Percentiles rank a stretch among this genome's conserved stretches.
Conservation (phyloP, 768 basidiomycete genomes). For the Sarcodon aspratus region DNA sequence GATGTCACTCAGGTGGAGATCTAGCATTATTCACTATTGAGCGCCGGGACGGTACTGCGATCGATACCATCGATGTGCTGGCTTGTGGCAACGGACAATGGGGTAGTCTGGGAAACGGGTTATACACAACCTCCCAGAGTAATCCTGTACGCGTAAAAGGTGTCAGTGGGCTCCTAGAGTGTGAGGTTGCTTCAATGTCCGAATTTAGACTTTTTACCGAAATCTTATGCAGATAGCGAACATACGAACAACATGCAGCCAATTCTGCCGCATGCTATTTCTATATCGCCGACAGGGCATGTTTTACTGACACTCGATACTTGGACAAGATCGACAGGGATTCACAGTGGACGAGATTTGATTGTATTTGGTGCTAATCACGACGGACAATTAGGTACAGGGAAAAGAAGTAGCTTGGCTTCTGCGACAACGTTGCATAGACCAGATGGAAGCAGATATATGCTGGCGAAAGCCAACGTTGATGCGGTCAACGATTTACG, state of each 20-base stretch:
- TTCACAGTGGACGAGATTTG: slow-evolving; percentile 50
- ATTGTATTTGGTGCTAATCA: slow-evolving; percentile 66
- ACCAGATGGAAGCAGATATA: slow-evolving; percentile 43
- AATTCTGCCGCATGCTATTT: slow-evolving; percentile 49
- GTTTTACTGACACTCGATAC: slow-evolving; percentile 67
- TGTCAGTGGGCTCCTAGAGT: slow-evolving; percentile 79
- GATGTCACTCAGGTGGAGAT: slow-evolving; percentile 44
- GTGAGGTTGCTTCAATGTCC: slow-evolving; percentile 30
- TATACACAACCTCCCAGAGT: slow-evolving; percentile 61
- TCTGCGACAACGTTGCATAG: slow-evolving; percentile 40
- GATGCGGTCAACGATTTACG: slow-evolving; percentile 42
- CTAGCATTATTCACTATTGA: slow-evolving; percentile 71
- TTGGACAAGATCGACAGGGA: slow-evolving; percentile 30
- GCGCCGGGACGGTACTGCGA: slow-evolving; percentile 24
- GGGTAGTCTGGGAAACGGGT: slow-evolving; percentile 61
- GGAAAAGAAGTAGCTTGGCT: slow-evolving; percentile 48
- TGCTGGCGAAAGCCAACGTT: slow-evolving; percentile 40
- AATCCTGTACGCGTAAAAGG: slow-evolving; percentile 64
- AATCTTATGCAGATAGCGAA: slow-evolving; percentile 47
- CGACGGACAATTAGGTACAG: slow-evolving; percentile 67
- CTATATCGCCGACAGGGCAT: slow-evolving; percentile 68
- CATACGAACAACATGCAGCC: slow-evolving; percentile 44
- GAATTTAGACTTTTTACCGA: background rate
- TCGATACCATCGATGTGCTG: slow-evolving; percentile 41
- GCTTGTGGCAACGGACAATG: slow-evolving; percentile 79